Percentiles rank a stretch among this genome's conserved stretches.
These are phyloP conservation scores for Crithidia acanthocephali DNA, from an alignment of 208 protist species.

Conservation along the genomic window DNA sequence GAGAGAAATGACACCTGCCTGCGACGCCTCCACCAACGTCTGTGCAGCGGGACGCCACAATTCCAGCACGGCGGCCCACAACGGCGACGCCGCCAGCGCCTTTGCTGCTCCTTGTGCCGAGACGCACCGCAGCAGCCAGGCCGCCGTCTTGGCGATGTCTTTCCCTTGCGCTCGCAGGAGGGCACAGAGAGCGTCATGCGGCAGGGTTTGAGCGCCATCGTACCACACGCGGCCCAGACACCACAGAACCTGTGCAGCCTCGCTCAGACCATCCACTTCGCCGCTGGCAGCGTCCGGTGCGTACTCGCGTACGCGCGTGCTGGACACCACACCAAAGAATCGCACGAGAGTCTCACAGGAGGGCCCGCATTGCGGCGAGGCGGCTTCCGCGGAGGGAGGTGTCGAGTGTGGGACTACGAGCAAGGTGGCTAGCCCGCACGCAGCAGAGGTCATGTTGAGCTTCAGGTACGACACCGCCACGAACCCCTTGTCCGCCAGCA, in stretches of 20 bases:
- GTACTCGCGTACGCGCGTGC: conserved; percentile 19
- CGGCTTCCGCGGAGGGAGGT: not conserved
- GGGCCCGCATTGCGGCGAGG: not conserved
- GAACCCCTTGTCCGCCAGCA: conserved; percentile 18
- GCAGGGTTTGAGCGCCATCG: conserved; percentile 3
- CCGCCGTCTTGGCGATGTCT: conserved; percentile 21
- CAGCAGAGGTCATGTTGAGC: conserved; percentile 31
- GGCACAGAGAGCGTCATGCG: conserved; percentile 4
- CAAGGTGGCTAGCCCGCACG: conserved; percentile 23
- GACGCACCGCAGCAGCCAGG: conserved; percentile 24
- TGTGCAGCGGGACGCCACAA: conserved; percentile 23
- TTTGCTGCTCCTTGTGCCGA: not conserved
- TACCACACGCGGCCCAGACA: conserved; percentile 32
- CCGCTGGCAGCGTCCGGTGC: conserved; percentile 16
- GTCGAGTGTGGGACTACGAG: not conserved
- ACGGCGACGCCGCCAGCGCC: not conserved
- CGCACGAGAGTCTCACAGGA: not conserved
- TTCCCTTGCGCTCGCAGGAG: conserved; percentile 18
- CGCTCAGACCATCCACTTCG: conserved; percentile 14
- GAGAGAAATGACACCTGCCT: conserved; percentile 12
- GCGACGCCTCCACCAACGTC: conserved; percentile 14
- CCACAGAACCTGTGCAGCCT: conserved; percentile 26
- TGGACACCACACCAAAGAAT: conserved; percentile 11
- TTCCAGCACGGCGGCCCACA: conserved; percentile 22
- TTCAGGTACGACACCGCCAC: conserved; percentile 12